phyloP scores from a whole-genome alignment of 768 basidiomycete species.

The Amanita inopinata region DNA sequence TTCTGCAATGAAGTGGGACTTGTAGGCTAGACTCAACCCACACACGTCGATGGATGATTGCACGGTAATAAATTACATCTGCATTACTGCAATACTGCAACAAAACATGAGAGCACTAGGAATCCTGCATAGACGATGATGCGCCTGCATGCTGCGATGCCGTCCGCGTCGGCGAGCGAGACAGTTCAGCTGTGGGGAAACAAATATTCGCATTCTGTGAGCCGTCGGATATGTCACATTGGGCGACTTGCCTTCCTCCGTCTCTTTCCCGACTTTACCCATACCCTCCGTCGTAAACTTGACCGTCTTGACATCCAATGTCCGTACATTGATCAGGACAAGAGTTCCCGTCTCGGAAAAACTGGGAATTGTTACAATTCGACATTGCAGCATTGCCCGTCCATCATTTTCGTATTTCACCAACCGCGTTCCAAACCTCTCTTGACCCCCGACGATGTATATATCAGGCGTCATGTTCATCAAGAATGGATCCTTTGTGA shows the following conservation, averaged over 20 bases:
- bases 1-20: constrained; percentile 80
- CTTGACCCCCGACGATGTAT: constrained; percentile 90
- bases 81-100: not conserved
- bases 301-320: constrained; percentile 58
- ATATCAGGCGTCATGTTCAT: constrained; percentile 79
- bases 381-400: constrained; percentile 31
- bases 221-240: too few relatives aligned
- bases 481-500: constrained; percentile 81
- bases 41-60: not conserved
- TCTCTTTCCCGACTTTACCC: too few relatives aligned
- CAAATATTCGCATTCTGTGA: too few relatives aligned
- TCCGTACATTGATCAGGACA: constrained; percentile 71
- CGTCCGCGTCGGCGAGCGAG: constrained; percentile 1
- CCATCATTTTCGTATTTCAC: constrained; percentile 31
- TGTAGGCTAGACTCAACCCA: constrained; percentile 24
- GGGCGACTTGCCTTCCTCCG: too few relatives aligned
- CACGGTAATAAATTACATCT: constrained; percentile 1
- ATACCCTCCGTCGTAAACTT: constrained; percentile 40
- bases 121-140: constrained; percentile 1
- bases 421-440: constrained; percentile 66
- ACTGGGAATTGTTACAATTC: constrained; percentile 73
- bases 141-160: constrained; percentile 1
- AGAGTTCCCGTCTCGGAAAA: constrained; percentile 74
- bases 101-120: not conserved
- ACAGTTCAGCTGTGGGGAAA: not conserved